Percentiles rank a stretch among this genome's conserved stretches.
phyloP scores from a whole-genome alignment of 2,329 filamentous ascomycete species.

The Xylaria hypoxylon region DNA sequence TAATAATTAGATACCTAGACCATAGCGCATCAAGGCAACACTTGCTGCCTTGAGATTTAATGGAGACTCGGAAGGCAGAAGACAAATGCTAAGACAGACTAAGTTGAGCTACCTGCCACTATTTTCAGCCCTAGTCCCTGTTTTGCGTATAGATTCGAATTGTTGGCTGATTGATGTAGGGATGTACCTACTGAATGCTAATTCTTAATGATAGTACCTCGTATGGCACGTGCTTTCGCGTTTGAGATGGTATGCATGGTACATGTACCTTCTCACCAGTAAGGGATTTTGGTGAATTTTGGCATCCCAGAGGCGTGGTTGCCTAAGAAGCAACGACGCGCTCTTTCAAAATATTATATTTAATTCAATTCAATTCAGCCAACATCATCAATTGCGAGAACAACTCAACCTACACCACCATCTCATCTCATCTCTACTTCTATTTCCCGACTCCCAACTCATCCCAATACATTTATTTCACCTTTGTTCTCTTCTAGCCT shows the following conservation, averaged over 20 bases:
- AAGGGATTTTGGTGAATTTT: not conserved
- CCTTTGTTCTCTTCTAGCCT: not conserved
- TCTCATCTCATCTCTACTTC: not conserved
- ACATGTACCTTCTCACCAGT: not conserved
- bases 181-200: constrained; percentile 16
- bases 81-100: constrained; percentile 20
- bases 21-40: constrained; percentile 31
- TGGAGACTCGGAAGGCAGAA: constrained; percentile 27
- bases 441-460: not conserved
- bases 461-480: not conserved
- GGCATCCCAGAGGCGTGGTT: constrained; percentile 24
- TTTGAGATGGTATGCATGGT: not conserved
- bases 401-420: not conserved
- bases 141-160: not conserved
- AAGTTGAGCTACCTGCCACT: constrained; percentile 16
- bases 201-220: constrained; percentile 18
- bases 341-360: constrained; percentile 40
- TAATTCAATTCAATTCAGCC: constrained; percentile 29
- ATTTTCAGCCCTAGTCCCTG: constrained; percentile 20
- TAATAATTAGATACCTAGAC: not conserved
- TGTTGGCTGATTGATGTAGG: not conserved
- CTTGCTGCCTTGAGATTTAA: constrained; percentile 35
- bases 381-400: constrained; percentile 1
- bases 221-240: constrained; percentile 41
- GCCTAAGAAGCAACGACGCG: constrained; percentile 37